Evolutionary conservation across 257 asterid species (phyloP).

Genomic region (Lycium ferocissimum): DNA sequence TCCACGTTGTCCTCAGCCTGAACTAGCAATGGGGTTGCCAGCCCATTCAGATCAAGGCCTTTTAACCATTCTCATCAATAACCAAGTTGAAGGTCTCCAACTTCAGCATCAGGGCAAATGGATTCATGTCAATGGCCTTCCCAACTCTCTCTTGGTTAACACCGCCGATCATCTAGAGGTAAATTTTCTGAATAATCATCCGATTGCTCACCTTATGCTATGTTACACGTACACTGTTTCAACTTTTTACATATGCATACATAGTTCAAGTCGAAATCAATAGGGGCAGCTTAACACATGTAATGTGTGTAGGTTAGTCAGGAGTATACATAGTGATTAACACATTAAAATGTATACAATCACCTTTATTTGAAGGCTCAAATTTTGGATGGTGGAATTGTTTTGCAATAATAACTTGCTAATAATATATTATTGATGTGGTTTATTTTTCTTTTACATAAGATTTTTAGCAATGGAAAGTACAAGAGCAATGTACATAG

Average conservation of each 20-base stretch:
- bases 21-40: constrained; percentile 58
- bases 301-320: too few species aligned
- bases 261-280: too few species aligned
- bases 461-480: constrained; percentile 83
- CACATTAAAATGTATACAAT: too few species aligned
- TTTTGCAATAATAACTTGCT: neutral
- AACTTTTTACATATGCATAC: too few species aligned
- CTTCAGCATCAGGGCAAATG: too few species aligned
- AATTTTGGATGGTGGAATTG: neutral
- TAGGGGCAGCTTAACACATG: too few species aligned
- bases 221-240: too few species aligned
- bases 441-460: neutral
- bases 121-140: too few species aligned
- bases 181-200: neutral
- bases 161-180: constrained; percentile 73
- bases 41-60: constrained; percentile 57
- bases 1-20: constrained; percentile 44
- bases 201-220: too few species aligned
- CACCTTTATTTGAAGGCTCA: neutral
- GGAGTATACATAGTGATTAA: too few species aligned
- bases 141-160: constrained; percentile 19
- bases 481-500: constrained; percentile 78
- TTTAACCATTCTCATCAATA: constrained; percentile 47
- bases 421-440: neutral
- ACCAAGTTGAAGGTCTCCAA: constrained; percentile 32